Conservation (phyloP, 2,329 filamentous ascomycete species). For the Trichoderma cornu-damae region DNA sequence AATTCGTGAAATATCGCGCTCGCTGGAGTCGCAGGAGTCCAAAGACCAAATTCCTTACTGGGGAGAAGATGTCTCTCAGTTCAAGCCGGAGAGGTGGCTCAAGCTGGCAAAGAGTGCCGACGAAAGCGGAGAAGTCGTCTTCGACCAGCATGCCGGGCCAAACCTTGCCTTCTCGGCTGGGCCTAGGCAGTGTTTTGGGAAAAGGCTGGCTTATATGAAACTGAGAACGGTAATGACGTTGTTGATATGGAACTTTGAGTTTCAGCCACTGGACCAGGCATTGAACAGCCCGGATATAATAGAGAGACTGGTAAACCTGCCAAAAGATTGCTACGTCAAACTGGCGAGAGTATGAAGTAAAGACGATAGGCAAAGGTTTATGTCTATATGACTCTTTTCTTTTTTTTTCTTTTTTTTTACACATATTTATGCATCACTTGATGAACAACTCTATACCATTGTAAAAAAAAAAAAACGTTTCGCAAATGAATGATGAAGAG, state of each 20-base stretch:
- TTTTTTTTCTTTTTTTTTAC: background rate
- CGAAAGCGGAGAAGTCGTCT: slow-evolving; percentile 22
- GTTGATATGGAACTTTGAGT: slow-evolving; percentile 37
- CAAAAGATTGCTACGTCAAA: slow-evolving; percentile 28
- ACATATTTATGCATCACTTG: background rate
- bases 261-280: slow-evolving; percentile 21
- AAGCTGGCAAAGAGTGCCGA: slow-evolving; percentile 15
- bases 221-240: slow-evolving; percentile 34
- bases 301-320: slow-evolving; percentile 27
- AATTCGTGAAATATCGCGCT: slow-evolving; percentile 29
- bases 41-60: slow-evolving; percentile 28
- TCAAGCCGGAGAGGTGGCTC: slow-evolving; percentile 38
- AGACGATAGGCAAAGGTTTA: too few species aligned
- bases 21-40: slow-evolving; percentile 23
- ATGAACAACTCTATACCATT: too few species aligned
- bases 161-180: slow-evolving; percentile 35
- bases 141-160: slow-evolving; percentile 33
- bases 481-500: background rate
- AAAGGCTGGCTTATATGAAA: slow-evolving; percentile 34
- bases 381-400: background rate
- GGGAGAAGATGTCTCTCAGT: slow-evolving; percentile 30
- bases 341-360: slow-evolving; percentile 14
- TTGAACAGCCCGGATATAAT: slow-evolving; percentile 23
- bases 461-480: too few species aligned
- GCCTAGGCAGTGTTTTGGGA: slow-evolving; percentile 36